These are phyloP conservation scores for Globisporangium nunn DNA, from an alignment of 352 stramenopile species.

Conservation along the genomic window DNA sequence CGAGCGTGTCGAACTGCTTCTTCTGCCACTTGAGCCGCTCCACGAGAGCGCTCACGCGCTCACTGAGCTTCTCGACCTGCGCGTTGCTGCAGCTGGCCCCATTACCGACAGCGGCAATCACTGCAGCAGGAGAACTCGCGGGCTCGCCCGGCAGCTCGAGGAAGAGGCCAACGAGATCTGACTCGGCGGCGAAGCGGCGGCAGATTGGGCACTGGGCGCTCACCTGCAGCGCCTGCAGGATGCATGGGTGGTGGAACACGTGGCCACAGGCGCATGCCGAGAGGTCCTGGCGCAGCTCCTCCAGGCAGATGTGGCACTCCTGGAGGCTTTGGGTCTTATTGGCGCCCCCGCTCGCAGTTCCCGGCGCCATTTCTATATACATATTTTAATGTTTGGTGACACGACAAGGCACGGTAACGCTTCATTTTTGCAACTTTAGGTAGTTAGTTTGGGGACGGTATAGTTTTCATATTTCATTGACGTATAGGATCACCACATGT, in stretches of 20 bases:
- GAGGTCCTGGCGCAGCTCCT: slow-evolving; percentile 61
- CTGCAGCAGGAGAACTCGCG: not conserved
- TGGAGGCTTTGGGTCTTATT: slow-evolving; percentile 30
- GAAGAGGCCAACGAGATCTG: slow-evolving; percentile 56
- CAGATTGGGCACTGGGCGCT: slow-evolving; percentile 73
- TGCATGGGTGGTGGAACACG: slow-evolving; percentile 65
- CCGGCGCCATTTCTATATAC: too few species aligned
- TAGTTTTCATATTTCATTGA: too few species aligned
- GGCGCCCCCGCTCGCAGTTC: not conserved
- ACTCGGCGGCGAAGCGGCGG: slow-evolving; percentile 29
- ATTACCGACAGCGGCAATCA: not conserved
- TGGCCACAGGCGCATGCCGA: slow-evolving; percentile 58
- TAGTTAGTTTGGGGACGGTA: too few species aligned
- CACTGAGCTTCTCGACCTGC: slow-evolving; percentile 36
- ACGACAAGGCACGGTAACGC: too few species aligned
- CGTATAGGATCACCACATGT: too few species aligned
- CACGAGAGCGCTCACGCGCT: slow-evolving; percentile 49
- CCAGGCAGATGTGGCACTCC: slow-evolving; percentile 80
- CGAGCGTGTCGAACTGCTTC: slow-evolving; percentile 55
- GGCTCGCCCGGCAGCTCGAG: slow-evolving; percentile 40
- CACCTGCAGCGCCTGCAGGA: slow-evolving; percentile 66
- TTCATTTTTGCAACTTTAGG: too few species aligned
- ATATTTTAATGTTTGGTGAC: too few species aligned
- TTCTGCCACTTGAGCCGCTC: slow-evolving; percentile 77
- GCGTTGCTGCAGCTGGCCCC: not conserved